Evolutionary conservation across 2,329 filamentous ascomycete species (phyloP).

Genomic region (Ploettnerulaceae sp.): DNA sequence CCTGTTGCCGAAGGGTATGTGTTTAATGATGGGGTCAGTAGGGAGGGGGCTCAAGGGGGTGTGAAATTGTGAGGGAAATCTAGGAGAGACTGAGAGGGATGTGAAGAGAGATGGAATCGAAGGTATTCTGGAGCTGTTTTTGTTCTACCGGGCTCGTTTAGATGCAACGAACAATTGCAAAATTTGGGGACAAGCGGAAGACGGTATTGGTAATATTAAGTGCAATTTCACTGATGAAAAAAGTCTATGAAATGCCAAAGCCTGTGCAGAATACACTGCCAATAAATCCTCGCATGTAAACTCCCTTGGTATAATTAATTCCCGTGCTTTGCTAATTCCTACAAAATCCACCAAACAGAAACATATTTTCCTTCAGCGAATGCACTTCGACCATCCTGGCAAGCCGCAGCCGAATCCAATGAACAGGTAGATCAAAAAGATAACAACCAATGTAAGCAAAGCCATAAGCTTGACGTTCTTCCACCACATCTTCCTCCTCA

Average conservation of each 20-base stretch:
- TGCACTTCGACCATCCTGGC: slow-evolving; percentile 44
- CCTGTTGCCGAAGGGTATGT: slow-evolving; percentile 58
- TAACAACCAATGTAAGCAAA: slow-evolving; percentile 64
- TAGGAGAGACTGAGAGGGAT: neutral
- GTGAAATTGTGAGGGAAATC: slow-evolving; percentile 28
- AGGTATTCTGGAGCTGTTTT: too few species aligned
- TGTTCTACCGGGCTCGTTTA: too few species aligned
- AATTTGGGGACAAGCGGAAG: too few species aligned
- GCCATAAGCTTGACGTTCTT: slow-evolving; percentile 97
- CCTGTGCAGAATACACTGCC: too few species aligned
- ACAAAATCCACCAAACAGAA: neutral
- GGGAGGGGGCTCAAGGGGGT: slow-evolving; percentile 23
- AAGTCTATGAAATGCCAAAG: too few species aligned
- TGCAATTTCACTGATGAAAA: too few species aligned
- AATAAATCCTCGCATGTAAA: too few species aligned
- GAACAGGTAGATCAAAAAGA: slow-evolving; percentile 67
- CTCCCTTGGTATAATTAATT: slow-evolving; percentile 9
- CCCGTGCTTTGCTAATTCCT: slow-evolving; percentile 2
- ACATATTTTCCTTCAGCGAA: slow-evolving; percentile 18
- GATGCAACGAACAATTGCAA: too few species aligned
- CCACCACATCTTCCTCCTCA: slow-evolving; percentile 98
- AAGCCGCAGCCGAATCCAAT: slow-evolving; percentile 69
- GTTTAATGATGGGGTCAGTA: slow-evolving; percentile 44
- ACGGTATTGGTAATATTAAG: too few species aligned
- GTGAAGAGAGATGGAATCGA: neutral